Evolutionary conservation across 352 stramenopile species (phyloP).

Genomic region (Pythium pyrilobum): DNA sequence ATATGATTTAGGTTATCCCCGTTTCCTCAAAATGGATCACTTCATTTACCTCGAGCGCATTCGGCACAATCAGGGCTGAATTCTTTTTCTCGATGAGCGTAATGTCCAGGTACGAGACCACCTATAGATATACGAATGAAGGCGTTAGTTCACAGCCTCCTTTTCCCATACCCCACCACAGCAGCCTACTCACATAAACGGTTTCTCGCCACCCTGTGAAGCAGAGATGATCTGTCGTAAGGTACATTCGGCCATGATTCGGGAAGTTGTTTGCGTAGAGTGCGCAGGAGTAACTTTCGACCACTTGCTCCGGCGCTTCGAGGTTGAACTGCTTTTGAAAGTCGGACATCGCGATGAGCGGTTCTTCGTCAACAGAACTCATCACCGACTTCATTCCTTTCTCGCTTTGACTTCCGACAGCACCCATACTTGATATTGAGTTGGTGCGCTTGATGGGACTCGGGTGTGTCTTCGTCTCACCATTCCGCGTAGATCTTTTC

Average conservation of each 20-base stretch:
- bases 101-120: constrained; percentile 73
- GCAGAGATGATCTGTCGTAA: constrained; percentile 70
- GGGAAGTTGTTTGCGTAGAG: constrained; percentile 79
- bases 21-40: not conserved
- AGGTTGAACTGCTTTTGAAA: constrained; percentile 85
- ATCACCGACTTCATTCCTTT: constrained; percentile 1
- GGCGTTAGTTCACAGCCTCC: not conserved
- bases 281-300: constrained; percentile 81
- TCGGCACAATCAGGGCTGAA: constrained; percentile 78
- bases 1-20: not conserved
- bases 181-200: constrained; percentile 45
- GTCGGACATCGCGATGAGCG: constrained; percentile 48
- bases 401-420: not conserved
- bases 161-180: not conserved
- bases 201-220: constrained; percentile 82
- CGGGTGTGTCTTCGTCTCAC: constrained; percentile 2
- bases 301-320: constrained; percentile 64
- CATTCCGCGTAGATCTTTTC: not conserved
- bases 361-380: constrained; percentile 26
- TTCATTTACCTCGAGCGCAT: constrained; percentile 67
- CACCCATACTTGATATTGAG: not conserved
- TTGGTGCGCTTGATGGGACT: constrained; percentile 10
- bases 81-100: constrained; percentile 79
- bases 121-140: constrained; percentile 26
- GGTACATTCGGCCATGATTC: constrained; percentile 72